Conservation (phyloP, 345 rosid species). For the Bruguiera parviflora region DNA sequence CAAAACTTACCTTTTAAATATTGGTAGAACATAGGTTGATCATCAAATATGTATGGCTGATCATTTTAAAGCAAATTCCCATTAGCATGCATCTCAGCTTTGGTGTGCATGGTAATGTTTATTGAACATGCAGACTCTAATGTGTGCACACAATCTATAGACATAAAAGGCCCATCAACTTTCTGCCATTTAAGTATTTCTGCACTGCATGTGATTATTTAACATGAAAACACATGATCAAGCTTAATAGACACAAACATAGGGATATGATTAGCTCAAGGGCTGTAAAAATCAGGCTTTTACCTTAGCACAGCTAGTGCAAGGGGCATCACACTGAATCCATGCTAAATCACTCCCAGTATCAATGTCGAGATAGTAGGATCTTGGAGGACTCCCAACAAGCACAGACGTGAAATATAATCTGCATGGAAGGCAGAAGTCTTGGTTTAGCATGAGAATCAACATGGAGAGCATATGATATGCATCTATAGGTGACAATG, state of each 20-base stretch:
- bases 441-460: conserved; percentile 9
- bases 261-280: background rate
- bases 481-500: background rate
- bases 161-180: too few species aligned
- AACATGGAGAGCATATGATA: background rate
- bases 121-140: background rate
- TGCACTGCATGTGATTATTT: too few species aligned
- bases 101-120: background rate
- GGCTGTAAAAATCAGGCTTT: background rate
- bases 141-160: background rate
- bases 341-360: conserved; percentile 96
- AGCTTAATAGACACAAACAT: background rate
- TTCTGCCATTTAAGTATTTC: too few species aligned
- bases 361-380: conserved; percentile 78
- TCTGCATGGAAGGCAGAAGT: conserved; percentile 30
- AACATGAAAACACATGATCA: background rate
- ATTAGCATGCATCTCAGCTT: background rate
- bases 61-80: background rate
- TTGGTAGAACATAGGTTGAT: conserved; percentile 4
- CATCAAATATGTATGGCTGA: background rate
- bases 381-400: conserved; percentile 64
- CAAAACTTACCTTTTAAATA: conserved; percentile 2
- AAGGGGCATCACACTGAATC: conserved; percentile 97
- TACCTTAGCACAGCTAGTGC: conserved; percentile 91
- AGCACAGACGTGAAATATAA: conserved; percentile 68